Conservation (phyloP, 192 early-diverging fungal genomes). For the Backusella morwellensis region DNA sequence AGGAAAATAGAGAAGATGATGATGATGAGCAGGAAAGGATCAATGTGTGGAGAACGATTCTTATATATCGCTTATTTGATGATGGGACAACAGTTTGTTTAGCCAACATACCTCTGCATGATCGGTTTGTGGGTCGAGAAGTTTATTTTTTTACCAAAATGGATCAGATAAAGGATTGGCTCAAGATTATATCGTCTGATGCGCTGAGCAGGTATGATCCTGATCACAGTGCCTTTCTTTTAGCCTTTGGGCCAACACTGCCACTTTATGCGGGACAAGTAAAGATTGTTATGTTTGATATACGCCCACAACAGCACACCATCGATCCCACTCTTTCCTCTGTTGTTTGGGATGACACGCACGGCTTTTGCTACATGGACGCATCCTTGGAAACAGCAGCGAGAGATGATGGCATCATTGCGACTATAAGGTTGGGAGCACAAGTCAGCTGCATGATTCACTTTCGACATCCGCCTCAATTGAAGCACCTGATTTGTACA, state of each 20-base stretch:
- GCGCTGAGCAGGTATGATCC: slow-evolving; percentile 8
- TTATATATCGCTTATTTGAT: slow-evolving; percentile 31
- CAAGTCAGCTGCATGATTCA: slow-evolving; percentile 37
- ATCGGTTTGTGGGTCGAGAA: slow-evolving; percentile 24
- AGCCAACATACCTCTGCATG: slow-evolving; percentile 14
- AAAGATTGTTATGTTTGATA: background rate
- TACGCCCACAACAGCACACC: background rate
- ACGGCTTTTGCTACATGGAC: background rate
- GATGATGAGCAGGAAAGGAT: background rate
- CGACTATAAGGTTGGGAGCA: slow-evolving; percentile 19
- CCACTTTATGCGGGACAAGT: slow-evolving; percentile 1
- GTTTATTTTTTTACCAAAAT: slow-evolving; percentile 29
- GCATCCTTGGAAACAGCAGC: background rate
- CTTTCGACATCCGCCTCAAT: slow-evolving; percentile 23
- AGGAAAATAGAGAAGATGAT: background rate
- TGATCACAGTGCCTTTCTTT: slow-evolving; percentile 18
- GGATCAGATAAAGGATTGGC: slow-evolving; percentile 16
- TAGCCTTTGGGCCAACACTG: slow-evolving; percentile 19
- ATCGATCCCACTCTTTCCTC: background rate
- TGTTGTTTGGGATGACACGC: background rate
- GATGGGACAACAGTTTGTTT: slow-evolving; percentile 27
- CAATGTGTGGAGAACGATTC: slow-evolving; percentile 26
- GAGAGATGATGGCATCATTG: background rate
- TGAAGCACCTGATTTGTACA: slow-evolving; percentile 32
- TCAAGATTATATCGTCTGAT: slow-evolving; percentile 17